Evolutionary conservation across 1,139 yeast genomes (phyloP).

Genomic region (Zygosaccharomyces sapae): DNA sequence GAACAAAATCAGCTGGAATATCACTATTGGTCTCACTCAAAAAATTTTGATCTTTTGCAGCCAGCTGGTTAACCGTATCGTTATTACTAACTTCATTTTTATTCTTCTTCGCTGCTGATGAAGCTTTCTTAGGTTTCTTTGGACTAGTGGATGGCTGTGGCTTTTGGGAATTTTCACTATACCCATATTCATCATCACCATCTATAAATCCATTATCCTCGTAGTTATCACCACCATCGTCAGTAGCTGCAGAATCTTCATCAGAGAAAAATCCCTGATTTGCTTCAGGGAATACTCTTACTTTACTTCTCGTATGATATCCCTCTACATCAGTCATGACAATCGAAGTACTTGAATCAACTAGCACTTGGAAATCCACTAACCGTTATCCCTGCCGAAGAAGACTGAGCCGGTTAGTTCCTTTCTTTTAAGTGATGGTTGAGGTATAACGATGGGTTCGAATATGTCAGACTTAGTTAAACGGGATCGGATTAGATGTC

Average conservation of each 20-base stretch:
- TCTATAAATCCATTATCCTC: constrained; percentile 27
- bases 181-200: constrained; percentile 27
- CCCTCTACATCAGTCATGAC: constrained; percentile 26
- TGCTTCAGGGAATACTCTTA: constrained; percentile 25
- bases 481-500: background rate
- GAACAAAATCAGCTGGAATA: constrained; percentile 65
- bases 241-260: constrained; percentile 35
- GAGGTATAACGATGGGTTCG: background rate
- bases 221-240: constrained; percentile 32
- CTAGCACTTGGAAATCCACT: constrained; percentile 4
- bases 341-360: background rate
- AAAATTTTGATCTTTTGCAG: constrained; percentile 32
- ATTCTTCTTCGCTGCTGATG: constrained; percentile 22
- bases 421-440: background rate
- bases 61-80: constrained; percentile 33
- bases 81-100: constrained; percentile 23
- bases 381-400: constrained; percentile 10
- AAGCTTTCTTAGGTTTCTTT: constrained; percentile 22
- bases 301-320: constrained; percentile 26
- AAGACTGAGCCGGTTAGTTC: constrained; percentile 9
- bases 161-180: constrained; percentile 18
- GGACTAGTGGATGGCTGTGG: constrained; percentile 13
- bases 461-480: background rate
- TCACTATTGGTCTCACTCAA: constrained; percentile 44
- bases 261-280: constrained; percentile 31